phyloP scores from a whole-genome alignment of 129 eudicot genomes.

The Tagetes patula region DNA sequence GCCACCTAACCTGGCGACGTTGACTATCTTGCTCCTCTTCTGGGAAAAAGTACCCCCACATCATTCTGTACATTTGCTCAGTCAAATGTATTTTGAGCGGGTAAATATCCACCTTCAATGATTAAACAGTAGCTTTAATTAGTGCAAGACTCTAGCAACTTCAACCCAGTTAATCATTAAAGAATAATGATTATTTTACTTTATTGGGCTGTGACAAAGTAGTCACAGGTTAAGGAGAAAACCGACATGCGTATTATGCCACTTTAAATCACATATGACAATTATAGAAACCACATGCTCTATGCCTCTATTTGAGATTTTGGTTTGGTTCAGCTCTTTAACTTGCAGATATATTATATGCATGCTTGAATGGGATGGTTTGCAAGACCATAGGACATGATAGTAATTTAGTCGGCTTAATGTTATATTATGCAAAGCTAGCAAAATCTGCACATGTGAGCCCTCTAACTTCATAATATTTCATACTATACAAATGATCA shows the following conservation, averaged over 20 bases:
- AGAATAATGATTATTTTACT: not conserved
- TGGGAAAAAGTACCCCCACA: slow-evolving; percentile 97
- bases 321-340: not conserved
- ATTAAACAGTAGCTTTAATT: slow-evolving; percentile 14
- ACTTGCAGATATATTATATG: not conserved
- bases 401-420: slow-evolving; percentile 13
- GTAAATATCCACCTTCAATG: slow-evolving; percentile 81
- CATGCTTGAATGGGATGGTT: not conserved
- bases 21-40: slow-evolving; percentile 99
- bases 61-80: slow-evolving; percentile 81
- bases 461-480: slow-evolving; percentile 1
- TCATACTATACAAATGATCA: slow-evolving; percentile 8
- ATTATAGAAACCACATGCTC: not conserved
- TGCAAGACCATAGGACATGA: not conserved
- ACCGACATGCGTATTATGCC: not conserved
- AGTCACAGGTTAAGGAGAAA: not conserved
- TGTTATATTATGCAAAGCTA: not conserved
- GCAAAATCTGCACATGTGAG: not conserved
- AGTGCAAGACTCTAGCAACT: not conserved
- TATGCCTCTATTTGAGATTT: not conserved
- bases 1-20: slow-evolving; percentile 72
- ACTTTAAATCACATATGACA: not conserved
- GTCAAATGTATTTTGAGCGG: slow-evolving; percentile 95
- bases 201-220: not conserved
- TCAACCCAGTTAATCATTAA: not conserved